These are phyloP conservation scores for Stylosanthes scabra DNA, from an alignment of 331 rosid genomes.

Conservation along the genomic window DNA sequence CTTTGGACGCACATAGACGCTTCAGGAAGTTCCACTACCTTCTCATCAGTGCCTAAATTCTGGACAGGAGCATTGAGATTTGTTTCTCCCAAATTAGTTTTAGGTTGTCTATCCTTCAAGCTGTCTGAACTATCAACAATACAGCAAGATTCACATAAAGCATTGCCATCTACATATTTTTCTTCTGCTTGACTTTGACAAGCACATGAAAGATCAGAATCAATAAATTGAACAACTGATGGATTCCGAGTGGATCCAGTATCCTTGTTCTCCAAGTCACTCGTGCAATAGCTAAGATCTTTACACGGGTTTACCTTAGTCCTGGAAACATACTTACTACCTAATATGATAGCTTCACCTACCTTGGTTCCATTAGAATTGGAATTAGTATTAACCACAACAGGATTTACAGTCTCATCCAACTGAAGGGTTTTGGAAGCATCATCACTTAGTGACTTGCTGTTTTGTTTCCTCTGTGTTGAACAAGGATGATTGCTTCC, in stretches of 20 bases:
- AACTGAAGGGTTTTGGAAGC: constrained; percentile 35
- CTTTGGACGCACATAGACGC: constrained; percentile 37
- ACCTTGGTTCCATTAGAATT: constrained; percentile 27
- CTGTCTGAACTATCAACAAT: constrained; percentile 34
- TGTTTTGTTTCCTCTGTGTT: constrained; percentile 27
- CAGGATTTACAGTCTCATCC: constrained; percentile 38
- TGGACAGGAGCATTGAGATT: constrained; percentile 17
- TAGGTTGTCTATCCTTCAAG: constrained; percentile 35
- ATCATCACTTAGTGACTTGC: constrained; percentile 37
- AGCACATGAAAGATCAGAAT: constrained; percentile 27
- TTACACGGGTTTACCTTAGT: constrained; percentile 13
- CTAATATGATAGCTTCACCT: constrained; percentile 34
- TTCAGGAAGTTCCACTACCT: constrained; percentile 45
- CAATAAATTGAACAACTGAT: constrained; percentile 19
- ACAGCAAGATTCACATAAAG: constrained; percentile 12
- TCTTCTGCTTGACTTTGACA: constrained; percentile 17
- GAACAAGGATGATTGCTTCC: constrained; percentile 27
- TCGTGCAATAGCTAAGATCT: constrained; percentile 26
- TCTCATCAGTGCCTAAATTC: constrained; percentile 25
- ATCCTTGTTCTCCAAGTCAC: constrained; percentile 21
- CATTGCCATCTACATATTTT: constrained; percentile 33
- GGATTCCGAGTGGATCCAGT: constrained; percentile 8
- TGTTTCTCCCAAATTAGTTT: constrained; percentile 30
- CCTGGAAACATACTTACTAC: constrained; percentile 29
- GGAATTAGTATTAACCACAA: constrained; percentile 28